Evolutionary conservation across 2,329 filamentous ascomycete genomes (phyloP).

Genomic region (Bipolaris bicolor): DNA sequence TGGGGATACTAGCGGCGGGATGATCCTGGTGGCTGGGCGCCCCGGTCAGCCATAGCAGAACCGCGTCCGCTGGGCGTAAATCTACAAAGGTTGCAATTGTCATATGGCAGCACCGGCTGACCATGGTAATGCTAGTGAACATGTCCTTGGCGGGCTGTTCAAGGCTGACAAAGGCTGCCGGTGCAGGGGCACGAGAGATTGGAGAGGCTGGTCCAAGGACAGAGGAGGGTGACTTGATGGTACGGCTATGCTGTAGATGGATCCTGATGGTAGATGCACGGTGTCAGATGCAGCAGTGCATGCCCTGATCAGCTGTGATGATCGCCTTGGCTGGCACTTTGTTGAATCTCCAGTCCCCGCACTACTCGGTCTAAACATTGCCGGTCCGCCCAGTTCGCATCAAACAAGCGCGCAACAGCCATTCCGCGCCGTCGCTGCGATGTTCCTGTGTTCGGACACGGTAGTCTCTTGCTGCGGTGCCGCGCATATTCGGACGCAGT

Average conservation of each 20-base stretch:
- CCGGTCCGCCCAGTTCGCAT: background rate
- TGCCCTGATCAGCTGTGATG: constrained; percentile 17
- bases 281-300: constrained; percentile 25
- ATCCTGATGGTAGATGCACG: constrained; percentile 19
- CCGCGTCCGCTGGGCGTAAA: constrained; percentile 4
- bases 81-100: constrained; percentile 5
- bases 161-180: background rate
- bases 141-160: constrained; percentile 3
- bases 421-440: background rate
- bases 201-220: constrained; percentile 2
- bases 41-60: constrained; percentile 31
- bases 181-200: constrained; percentile 2
- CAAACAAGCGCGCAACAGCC: background rate
- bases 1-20: constrained; percentile 33
- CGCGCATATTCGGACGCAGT: background rate
- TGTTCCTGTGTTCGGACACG: background rate
- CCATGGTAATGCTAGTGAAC: background rate
- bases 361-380: constrained; percentile 6
- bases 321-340: constrained; percentile 18
- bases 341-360: constrained; percentile 18
- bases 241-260: constrained; percentile 26
- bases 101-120: constrained; percentile 22
- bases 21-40: constrained; percentile 31
- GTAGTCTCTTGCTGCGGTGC: background rate
- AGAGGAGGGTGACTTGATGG: constrained; percentile 10